phyloP scores from a whole-genome alignment of 2,329 filamentous ascomycete species.

The Alternaria conjuncta region DNA sequence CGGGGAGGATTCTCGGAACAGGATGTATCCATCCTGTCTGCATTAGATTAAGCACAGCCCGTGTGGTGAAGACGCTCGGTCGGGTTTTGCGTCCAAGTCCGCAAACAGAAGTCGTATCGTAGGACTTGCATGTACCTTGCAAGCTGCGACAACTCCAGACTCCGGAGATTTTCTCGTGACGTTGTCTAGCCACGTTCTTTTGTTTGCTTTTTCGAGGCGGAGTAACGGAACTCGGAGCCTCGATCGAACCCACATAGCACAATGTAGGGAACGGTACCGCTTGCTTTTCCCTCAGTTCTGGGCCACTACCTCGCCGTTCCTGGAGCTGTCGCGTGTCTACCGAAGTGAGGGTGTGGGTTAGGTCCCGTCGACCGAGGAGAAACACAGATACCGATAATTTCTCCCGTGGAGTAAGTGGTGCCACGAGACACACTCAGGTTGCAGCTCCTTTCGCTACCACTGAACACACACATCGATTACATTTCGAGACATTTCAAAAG shows the following conservation, averaged over 20 bases:
- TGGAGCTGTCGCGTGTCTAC: neutral
- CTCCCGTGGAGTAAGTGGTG: neutral
- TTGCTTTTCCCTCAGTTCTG: constrained; percentile 6
- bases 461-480: neutral
- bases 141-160: neutral
- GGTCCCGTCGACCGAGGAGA: neutral
- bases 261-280: constrained; percentile 1
- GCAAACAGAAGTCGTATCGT: neutral
- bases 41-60: neutral
- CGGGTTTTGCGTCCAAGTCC: neutral
- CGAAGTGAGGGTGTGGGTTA: neutral
- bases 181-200: neutral
- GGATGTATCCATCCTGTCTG: constrained; percentile 9
- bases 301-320: neutral
- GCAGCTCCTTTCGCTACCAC: neutral
- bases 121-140: neutral
- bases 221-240: neutral
- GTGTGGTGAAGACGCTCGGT: constrained; percentile 4
- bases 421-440: neutral
- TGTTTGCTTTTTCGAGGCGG: neutral
- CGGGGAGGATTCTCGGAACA: constrained; percentile 7
- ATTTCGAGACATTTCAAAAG: neutral
- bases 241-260: neutral
- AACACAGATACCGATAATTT: neutral
- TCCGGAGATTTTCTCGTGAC: neutral